Base-by-base conservation (phyloP, 2,329 filamentous ascomycete genomes). In the Fonsecaea erecta region DNA sequence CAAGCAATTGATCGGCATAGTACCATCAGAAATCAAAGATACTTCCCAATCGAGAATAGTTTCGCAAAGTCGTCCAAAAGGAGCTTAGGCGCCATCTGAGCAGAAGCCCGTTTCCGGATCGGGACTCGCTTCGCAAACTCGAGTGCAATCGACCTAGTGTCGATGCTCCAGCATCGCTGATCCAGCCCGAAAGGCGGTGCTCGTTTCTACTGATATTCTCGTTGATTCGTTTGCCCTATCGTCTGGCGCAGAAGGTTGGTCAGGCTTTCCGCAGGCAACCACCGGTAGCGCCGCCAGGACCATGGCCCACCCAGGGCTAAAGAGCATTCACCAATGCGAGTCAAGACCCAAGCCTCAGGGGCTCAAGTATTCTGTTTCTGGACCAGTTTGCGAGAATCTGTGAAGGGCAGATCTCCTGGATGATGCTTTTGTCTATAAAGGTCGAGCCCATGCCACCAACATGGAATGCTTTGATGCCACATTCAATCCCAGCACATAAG, bases 71-170 rank as follows among this genome's bases (percentile, higher is more conserved):
- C 43, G 43, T 24, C 9, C 43, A 11, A 48, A 48, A 48, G 11
- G 2, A 12, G 18, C 21, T 21, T 48, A 48, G 43, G 43, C 9
- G 43, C 12, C 11, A 9, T 12, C 8, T 26, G 8, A 4, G 8
- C 37, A 40, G 37, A 40, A 40, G 16, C 9, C 37, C 37, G 9
- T 18, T 18, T 43, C 37, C 16, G 37, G 37, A 18, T 43, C 16
- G 6, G 18, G 37, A 48, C 43, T 24, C 43, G 43, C 43, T 48
- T 40, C 43, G 43, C 43, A 48, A 48, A 48, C 43, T 48, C 43
- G 43, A 48, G 43, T 48, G 43, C 18, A 48, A 48, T 1, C 11
- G 21, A 21, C 21, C 14, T 48, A 48, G 43, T 12, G 18, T 26
- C 43, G 18, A 48, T 48, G 2, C 12, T 48, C 11, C 18, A 5